Conservation (phyloP, 306 rosid species). For the Gastrolobium bilobum region DNA sequence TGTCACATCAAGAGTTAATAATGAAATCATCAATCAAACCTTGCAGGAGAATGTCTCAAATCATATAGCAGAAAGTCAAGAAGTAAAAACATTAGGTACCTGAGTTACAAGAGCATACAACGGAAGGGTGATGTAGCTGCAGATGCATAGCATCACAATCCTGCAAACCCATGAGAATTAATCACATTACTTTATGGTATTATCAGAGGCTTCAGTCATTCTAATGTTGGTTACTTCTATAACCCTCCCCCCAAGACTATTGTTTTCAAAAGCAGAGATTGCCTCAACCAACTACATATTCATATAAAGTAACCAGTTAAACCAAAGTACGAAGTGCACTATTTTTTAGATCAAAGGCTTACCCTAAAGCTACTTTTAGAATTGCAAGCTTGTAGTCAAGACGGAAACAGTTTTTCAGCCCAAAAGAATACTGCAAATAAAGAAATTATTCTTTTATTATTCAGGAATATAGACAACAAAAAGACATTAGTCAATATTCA, state of each 20-base stretch:
- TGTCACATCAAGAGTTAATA: background rate
- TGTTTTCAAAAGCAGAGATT: constrained; percentile 3
- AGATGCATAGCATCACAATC: constrained; percentile 64
- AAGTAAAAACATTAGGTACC: constrained; percentile 53
- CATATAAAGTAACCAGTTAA: background rate
- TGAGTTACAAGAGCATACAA: constrained; percentile 91
- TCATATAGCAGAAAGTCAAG: background rate
- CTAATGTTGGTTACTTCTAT: background rate
- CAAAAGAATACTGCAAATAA: constrained; percentile 79
- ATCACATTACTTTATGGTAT: background rate
- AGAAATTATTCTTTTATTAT: constrained; percentile 37
- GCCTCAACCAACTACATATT: constrained; percentile 29
- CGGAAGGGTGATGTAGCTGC: constrained; percentile 95
- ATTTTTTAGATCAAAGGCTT: constrained; percentile 50
- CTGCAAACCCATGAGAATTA: constrained; percentile 52
- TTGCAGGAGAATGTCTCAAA: background rate
- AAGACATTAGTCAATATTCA: background rate
- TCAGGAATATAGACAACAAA: constrained; percentile 10
- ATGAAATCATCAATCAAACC: background rate
- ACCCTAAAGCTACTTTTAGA: constrained; percentile 74
- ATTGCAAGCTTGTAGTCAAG: constrained; percentile 62
- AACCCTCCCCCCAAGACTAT: background rate
- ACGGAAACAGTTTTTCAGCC: constrained; percentile 79
- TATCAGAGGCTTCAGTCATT: constrained; percentile 21
- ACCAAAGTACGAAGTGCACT: background rate